Evolutionary conservation across 1,284 basidiomycete species (phyloP).

Genomic region (Coniferiporia sulphurascens): DNA sequence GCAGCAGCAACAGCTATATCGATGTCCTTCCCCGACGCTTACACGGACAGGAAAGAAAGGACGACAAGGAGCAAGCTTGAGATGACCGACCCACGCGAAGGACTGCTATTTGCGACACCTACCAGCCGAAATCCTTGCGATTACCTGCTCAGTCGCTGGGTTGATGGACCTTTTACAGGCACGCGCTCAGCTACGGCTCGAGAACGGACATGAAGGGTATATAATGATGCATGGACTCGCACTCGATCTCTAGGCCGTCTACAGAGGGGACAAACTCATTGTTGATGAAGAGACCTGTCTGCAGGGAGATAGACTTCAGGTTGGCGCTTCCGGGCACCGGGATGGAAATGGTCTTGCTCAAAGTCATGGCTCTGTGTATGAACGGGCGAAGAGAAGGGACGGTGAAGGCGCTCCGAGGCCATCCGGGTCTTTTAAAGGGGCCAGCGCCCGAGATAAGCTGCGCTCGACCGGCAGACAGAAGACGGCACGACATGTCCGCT

Average conservation of each 20-base stretch:
- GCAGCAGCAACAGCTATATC: constrained; percentile 82
- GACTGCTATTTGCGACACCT: constrained; percentile 13
- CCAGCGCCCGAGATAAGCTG: constrained; percentile 1
- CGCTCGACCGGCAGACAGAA: too few species aligned
- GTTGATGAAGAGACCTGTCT: constrained; percentile 88
- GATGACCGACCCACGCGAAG: not conserved
- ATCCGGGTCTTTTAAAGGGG: not conserved
- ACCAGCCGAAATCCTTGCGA: constrained; percentile 70
- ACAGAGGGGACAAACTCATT: constrained; percentile 75
- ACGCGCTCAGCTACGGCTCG: not conserved
- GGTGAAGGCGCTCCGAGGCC: constrained; percentile 1
- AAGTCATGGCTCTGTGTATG: constrained; percentile 11
- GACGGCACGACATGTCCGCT: not conserved
- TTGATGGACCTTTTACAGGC: constrained; percentile 50
- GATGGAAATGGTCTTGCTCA: constrained; percentile 10
- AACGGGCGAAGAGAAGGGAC: constrained; percentile 4
- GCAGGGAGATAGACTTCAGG: constrained; percentile 48
- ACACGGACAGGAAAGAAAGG: not conserved
- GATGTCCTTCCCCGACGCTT: constrained; percentile 73
- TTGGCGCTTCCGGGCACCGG: constrained; percentile 30
- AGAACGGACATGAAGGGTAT: not conserved
- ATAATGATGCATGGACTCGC: constrained; percentile 37
- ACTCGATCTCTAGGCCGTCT: constrained; percentile 46
- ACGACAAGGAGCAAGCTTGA: not conserved
- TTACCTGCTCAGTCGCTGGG: constrained; percentile 68